These are phyloP conservation scores for Cyberlindnera euphorbiiphila DNA, from an alignment of 805 yeast genomes.

Conservation along the genomic window DNA sequence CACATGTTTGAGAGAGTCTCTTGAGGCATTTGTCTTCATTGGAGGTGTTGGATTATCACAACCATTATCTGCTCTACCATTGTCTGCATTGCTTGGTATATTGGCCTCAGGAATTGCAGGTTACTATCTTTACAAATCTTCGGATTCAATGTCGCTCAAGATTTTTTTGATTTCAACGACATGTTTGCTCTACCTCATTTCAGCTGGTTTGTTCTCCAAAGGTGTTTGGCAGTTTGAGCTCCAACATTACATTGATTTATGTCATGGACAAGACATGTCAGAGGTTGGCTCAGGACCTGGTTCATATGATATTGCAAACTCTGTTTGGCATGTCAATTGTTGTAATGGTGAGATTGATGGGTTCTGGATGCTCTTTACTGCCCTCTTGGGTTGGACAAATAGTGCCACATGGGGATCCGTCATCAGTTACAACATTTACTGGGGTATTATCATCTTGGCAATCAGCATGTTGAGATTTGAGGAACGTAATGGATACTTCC, in stretches of 20 bases:
- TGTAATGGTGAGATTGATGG: constrained; percentile 93
- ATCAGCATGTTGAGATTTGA: constrained; percentile 46
- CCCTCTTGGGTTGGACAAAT: constrained; percentile 91
- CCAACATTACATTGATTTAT: constrained; percentile 66
- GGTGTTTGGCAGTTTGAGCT: constrained; percentile 91
- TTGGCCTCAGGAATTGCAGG: constrained; percentile 63
- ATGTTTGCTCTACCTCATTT: constrained; percentile 75
- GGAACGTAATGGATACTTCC: constrained; percentile 56
- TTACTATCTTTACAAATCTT: constrained; percentile 64
- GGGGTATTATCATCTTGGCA: constrained; percentile 49
- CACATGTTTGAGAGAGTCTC: constrained; percentile 83
- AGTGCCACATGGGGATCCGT: constrained; percentile 91
- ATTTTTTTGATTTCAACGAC: constrained; percentile 72
- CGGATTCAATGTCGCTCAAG: constrained; percentile 72
- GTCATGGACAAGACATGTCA: constrained; percentile 79
- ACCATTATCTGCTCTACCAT: constrained; percentile 60
- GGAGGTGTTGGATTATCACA: constrained; percentile 84
- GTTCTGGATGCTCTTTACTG: constrained; percentile 87
- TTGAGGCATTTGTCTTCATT: constrained; percentile 87
- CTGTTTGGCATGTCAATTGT: constrained; percentile 94
- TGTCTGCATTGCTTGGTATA: constrained; percentile 59
- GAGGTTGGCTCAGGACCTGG: constrained; percentile 95
- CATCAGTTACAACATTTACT: constrained; percentile 62
- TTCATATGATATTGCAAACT: constrained; percentile 70
- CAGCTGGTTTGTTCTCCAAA: constrained; percentile 81